Evolutionary conservation across 1,284 basidiomycete species (phyloP), one percentile per base, ranked within the genome.

Genomic region (Papiliotrema terrestris): DNA sequence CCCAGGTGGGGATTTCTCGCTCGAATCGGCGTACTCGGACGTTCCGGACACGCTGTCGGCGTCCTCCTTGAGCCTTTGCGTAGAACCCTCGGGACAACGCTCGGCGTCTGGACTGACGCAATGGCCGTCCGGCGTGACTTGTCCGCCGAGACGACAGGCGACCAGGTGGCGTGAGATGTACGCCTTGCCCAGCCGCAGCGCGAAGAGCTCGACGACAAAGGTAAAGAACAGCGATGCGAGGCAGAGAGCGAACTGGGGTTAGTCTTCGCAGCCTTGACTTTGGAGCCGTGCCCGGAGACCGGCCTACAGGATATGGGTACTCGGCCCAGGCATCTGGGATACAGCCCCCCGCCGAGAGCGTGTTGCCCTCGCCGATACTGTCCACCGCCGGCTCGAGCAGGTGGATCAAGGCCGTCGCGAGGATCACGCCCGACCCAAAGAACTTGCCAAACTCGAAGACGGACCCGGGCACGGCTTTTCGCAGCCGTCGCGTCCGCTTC

Each of bases 371-470:
- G 20, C 62, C 58, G 8, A 67, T 54, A 42, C 56, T 66, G 39
- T 75, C 69, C 26, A 63, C 65, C 0, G 75, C 73, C 0, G 76
- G 76, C 14, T 72, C 72, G 19, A 77, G 57, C 13, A 76, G 58
- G 54, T 81, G 80, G 38, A 81, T 79, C 57, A 80, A 78, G 2
- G 77, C 77, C 5, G 79, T 80, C 4, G 79, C 78, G 50, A 80
- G 73, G 54, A 80, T 79, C 53, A 79, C 77, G 36, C 77, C 76
- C 17, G 59, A 62, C 13, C 63, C 65, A 45, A 61, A 64, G 61
- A 63, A 58, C 59, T 76, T 78, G 45, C 65, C 66, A 54, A 78
- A 77, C 55, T 79, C 77, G 61, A 78, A 80, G 3, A 71, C 63
- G 13, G 57, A 43, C 1, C 54, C 57, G 2, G 78, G 77, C 15